Evolutionary conservation across 75 land plant species (phyloP).

Genomic region (Larix kaempferi): DNA sequence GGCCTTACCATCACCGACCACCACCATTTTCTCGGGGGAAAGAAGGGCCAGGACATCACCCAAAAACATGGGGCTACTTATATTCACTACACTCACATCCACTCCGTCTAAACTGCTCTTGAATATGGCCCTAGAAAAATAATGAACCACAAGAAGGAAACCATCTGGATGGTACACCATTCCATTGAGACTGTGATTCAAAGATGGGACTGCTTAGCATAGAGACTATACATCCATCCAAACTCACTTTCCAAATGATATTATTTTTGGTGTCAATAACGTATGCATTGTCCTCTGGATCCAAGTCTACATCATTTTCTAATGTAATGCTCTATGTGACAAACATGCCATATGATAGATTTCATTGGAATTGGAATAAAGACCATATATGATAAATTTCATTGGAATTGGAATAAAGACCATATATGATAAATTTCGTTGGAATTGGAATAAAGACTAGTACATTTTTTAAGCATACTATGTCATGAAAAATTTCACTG

Average conservation of each 20-base stretch:
- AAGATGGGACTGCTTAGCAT: conserved; percentile 34
- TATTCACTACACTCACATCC: conserved; percentile 12
- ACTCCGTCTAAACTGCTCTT: conserved; percentile 17
- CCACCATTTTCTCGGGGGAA: conserved; percentile 48
- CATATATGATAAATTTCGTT: too few relatives aligned
- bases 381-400: too few relatives aligned
- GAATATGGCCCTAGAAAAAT: conserved; percentile 29
- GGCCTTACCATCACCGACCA: too few relatives aligned
- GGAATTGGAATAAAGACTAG: too few relatives aligned
- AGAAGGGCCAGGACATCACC: conserved; percentile 64
- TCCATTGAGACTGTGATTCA: conserved; percentile 38
- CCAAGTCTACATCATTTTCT: conserved; percentile 74
- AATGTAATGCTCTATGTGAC: conserved; percentile 16
- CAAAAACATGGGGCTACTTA: conserved; percentile 21
- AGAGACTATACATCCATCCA: conserved; percentile 28
- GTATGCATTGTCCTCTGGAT: conserved; percentile 57
- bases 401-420: too few relatives aligned
- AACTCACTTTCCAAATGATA: conserved; percentile 67
- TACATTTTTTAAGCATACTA: too few relatives aligned
- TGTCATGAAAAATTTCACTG: too few relatives aligned
- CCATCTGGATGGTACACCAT: conserved; percentile 72
- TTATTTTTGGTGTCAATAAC: conserved; percentile 49
- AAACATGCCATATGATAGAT: too few relatives aligned
- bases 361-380: too few relatives aligned
- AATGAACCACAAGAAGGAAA: conserved; percentile 54